These are phyloP conservation scores for Fusarium sulawesiense DNA, from an alignment of 2,329 filamentous ascomycete genomes.

Conservation along the genomic window DNA sequence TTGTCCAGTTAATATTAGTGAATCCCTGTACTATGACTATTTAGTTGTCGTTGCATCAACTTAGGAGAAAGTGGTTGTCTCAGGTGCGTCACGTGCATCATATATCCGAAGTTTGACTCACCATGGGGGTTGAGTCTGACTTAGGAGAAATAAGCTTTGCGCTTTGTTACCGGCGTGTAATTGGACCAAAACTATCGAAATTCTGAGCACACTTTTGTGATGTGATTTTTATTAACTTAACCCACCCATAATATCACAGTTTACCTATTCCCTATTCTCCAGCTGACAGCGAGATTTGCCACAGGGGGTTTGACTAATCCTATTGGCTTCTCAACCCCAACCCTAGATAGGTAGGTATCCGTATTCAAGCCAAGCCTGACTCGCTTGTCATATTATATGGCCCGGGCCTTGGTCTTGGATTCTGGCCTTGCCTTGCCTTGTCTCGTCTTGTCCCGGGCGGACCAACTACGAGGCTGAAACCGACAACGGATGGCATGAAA, in stretches of 20 bases:
- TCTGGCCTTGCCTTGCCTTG: neutral
- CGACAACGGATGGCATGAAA: slow-evolving; percentile 34
- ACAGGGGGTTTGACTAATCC: slow-evolving; percentile 27
- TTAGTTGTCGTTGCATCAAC: slow-evolving; percentile 7
- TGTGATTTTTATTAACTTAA: neutral
- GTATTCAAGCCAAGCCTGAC: slow-evolving; percentile 24
- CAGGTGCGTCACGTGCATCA: slow-evolving; percentile 26
- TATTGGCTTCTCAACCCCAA: slow-evolving; percentile 34
- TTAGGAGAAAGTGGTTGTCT: slow-evolving; percentile 16
- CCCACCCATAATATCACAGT: slow-evolving; percentile 14
- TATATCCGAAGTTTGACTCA: neutral
- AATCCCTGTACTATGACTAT: neutral
- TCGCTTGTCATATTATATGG: slow-evolving; percentile 38
- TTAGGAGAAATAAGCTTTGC: slow-evolving; percentile 13
- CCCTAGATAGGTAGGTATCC: slow-evolving; percentile 25
- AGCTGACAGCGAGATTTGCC: slow-evolving; percentile 32
- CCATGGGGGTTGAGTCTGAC: neutral
- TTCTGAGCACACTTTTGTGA: slow-evolving; percentile 4
- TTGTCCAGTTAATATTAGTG: neutral
- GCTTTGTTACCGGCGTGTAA: slow-evolving; percentile 3
- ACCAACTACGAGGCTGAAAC: slow-evolving; percentile 39
- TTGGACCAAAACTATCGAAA: neutral
- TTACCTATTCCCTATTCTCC: slow-evolving; percentile 27
- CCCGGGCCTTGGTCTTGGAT: slow-evolving; percentile 6
- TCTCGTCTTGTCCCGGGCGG: slow-evolving; percentile 31